Base-by-base conservation (phyloP, 768 basidiomycete species). In the Suillus tomentosus region DNA sequence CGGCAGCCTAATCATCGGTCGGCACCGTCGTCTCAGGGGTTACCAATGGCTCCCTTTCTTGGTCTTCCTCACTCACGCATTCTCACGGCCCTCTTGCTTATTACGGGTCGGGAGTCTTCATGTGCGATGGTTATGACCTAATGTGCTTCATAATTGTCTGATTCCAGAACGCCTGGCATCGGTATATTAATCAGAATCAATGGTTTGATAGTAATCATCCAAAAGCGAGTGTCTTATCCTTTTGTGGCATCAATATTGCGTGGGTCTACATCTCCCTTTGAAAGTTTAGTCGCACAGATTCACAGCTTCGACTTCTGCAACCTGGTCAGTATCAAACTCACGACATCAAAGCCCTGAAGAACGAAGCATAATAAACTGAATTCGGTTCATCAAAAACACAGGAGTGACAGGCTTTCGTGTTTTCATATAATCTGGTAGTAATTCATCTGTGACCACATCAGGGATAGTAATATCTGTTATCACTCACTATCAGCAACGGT, bases 51-150 rank as follows among this genome's bases (percentile, higher is more conserved):
- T 72, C 66, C 74, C 73, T 68, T 70, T 74, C n/a, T 10, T 5
- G 63, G 74, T 62, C 59, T 43, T 62, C 8, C 0, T 17, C 47
- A 65, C 74, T n/a, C 73, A 74, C 72, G 74, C 67, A 50, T 51
- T 69, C 57, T 17, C 74, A 74, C 70, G 68, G 14, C 0, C 42
- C 22, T 42, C 24, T 58, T 27, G 56, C 39, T 40, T 42, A 58
- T 19, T 58, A 15, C 39, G 22, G 55, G 22, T 37, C 13, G 27
- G 27, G 27, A 27, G 51, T 53, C 27, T 31, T 14, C 8, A 2
- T 53, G 24, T 58, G 39, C 34, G 36, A 2, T 37, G 13, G 22
- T 22, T n/a, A 3, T 56, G 54, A 55, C 31, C 51, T 34, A 54
- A 55, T 13, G 5, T 34, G 34, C 10, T 24, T 15, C 48, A 24